Evolutionary conservation across 768 basidiomycete genomes (phyloP), one percentile per base, ranked within the genome.

Genomic region (Lactarius quietus): DNA sequence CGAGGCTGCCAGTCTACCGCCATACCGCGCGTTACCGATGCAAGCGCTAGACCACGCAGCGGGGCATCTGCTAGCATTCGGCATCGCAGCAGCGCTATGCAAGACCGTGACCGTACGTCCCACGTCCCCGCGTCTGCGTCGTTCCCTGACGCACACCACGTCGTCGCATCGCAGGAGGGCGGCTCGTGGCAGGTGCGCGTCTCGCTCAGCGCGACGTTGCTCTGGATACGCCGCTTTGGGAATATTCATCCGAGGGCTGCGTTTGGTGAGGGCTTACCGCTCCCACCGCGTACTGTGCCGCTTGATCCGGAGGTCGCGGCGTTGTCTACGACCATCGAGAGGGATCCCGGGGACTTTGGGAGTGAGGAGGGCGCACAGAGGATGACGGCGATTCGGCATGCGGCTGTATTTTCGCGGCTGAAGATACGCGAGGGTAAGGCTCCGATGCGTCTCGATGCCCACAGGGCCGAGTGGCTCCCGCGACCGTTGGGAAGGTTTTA

Each of bases 21-120:
- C 74, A 20, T 66, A 68, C 20, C 73, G 74, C 51, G 74, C 82
- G 14, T 73, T 86, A 31, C 86, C 86, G 2, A 75, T 86, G 75
- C 86, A 86, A 70, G 84, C 82, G 4, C 69, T 87, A 1, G 85
- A 88, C 68, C 84, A 86, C 64, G 81, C 83, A 0, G 82, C 83
- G 10, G 86, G 82, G 1, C 85, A 86, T 69, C 72, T 87, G 38
- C 77, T 87, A 1, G 81, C 85, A 0, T 84, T 84, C 63, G 86
- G 86, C 14, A 81, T 85, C 51, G 81, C 81, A 57, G 82, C 83
- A 0, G 85, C 84, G 1, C 74, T 87, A 4, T 80, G 79, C 63
- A 82, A 78, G 69, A 83, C 80, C 4, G 77, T 86, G 23, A 83
- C 75, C 0, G 84, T 84, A 63, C 58, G 76, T 51, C 3, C 33